phyloP scores from a whole-genome alignment of 345 rosid genomes.

The Mangifera indica region DNA sequence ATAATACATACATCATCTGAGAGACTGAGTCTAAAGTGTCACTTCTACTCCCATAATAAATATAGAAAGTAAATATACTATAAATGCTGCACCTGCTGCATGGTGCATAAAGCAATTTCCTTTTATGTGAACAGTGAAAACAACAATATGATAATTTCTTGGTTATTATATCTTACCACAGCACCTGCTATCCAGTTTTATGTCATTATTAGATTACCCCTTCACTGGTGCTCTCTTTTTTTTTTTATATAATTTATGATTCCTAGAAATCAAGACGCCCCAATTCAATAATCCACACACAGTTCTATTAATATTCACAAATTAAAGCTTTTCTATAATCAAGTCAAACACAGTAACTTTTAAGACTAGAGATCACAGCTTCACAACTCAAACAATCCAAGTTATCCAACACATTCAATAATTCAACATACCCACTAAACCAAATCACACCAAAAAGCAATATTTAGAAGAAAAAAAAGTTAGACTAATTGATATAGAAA shows the following conservation, averaged over 20 bases:
- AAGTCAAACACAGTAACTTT: background rate
- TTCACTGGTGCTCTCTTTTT: background rate
- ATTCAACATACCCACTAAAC: conserved; percentile 8
- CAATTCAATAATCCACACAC: conserved; percentile 5
- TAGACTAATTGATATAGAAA: background rate
- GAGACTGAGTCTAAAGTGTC: background rate
- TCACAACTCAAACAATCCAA: conserved; percentile 5
- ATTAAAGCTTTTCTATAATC: background rate
- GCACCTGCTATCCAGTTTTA: background rate
- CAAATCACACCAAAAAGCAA: background rate
- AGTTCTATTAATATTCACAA: background rate
- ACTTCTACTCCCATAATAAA: background rate
- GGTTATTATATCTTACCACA: background rate
- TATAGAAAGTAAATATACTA: background rate
- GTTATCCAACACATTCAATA: background rate
- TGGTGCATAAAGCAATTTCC: background rate
- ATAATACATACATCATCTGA: background rate
- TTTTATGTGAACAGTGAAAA: background rate
- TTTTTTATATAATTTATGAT: background rate
- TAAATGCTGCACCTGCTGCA: background rate
- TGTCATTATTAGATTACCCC: background rate
- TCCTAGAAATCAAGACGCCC: background rate
- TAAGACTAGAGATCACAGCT: conserved; percentile 11
- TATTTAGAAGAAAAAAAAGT: background rate
- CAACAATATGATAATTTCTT: background rate